Evolutionary conservation across 2,329 filamentous ascomycete species (phyloP).

Genomic region (Fusarium sp.): DNA sequence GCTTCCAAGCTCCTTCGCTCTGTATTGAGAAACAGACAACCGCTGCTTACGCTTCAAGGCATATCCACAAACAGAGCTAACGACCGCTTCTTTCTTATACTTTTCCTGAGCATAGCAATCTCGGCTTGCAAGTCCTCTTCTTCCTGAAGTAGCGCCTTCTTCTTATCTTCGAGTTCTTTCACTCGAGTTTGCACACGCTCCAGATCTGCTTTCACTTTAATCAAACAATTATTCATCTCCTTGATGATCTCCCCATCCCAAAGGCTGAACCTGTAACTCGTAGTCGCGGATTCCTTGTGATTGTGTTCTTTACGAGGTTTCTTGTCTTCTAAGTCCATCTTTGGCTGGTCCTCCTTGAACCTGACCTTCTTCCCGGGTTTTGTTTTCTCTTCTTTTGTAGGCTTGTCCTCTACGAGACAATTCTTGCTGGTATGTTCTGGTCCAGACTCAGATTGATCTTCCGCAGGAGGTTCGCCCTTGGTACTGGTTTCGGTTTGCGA

Average conservation of each 20-base stretch:
- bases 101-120: background rate
- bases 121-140: background rate
- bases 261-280: background rate
- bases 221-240: background rate
- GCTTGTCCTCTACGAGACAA: background rate
- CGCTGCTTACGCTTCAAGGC: background rate
- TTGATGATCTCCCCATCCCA: background rate
- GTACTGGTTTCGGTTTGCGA: background rate
- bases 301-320: background rate
- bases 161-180: background rate
- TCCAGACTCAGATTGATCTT: background rate
- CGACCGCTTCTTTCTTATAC: background rate
- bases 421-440: background rate
- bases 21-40: background rate
- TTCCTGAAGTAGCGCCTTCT: background rate
- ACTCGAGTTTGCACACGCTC: background rate
- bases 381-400: background rate
- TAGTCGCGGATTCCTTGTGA: rapidly evolving
- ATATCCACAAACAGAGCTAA: background rate
- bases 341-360: background rate
- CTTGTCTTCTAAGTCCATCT: background rate
- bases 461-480: no score
- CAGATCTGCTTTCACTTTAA: background rate
- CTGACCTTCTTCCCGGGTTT: background rate
- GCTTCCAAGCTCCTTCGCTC: background rate